phyloP scores from a whole-genome alignment of 2,329 filamentous ascomycete genomes.

The Byssothecium circinans region DNA sequence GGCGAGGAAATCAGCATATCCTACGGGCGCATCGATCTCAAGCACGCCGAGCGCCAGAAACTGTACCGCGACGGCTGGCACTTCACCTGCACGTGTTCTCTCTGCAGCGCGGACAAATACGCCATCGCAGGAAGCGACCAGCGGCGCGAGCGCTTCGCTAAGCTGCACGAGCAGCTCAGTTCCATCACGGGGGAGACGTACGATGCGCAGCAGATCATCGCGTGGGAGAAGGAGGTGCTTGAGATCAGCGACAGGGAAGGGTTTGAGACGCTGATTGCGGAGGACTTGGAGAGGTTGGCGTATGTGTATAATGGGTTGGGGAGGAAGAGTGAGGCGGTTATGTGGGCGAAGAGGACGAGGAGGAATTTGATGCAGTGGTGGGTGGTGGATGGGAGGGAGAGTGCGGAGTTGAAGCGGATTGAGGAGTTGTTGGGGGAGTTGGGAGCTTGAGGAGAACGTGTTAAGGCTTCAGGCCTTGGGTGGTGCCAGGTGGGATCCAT shows the following conservation, averaged over 20 bases:
- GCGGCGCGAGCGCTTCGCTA: constrained; percentile 19
- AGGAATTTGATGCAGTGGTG: constrained; percentile 23
- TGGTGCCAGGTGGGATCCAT: no score
- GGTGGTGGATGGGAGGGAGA: constrained; percentile 19
- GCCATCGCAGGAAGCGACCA: constrained; percentile 22
- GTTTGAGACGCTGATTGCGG: constrained; percentile 21
- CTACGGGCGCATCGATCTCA: constrained; percentile 24
- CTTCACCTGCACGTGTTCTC: constrained; percentile 24
- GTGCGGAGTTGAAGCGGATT: constrained; percentile 18
- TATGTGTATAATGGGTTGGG: constrained; percentile 27
- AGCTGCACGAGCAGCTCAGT: constrained; percentile 16
- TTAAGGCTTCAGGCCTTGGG: neutral
- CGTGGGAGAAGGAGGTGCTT: constrained; percentile 28
- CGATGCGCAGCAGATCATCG: constrained; percentile 23
- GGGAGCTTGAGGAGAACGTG: constrained; percentile 2
- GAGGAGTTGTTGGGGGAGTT: constrained; percentile 23
- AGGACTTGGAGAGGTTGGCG: constrained; percentile 28
- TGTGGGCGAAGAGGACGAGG: constrained; percentile 23
- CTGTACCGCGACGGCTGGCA: constrained; percentile 26
- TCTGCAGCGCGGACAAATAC: constrained; percentile 20
- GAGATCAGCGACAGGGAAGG: constrained; percentile 24
- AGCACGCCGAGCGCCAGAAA: constrained; percentile 17
- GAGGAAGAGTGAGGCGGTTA: constrained; percentile 14
- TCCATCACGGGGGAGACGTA: constrained; percentile 23
- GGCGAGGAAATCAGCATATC: constrained; percentile 29